These are phyloP conservation scores for Curvularia lunata DNA, from an alignment of 2,329 filamentous ascomycete species.

Conservation along the genomic window DNA sequence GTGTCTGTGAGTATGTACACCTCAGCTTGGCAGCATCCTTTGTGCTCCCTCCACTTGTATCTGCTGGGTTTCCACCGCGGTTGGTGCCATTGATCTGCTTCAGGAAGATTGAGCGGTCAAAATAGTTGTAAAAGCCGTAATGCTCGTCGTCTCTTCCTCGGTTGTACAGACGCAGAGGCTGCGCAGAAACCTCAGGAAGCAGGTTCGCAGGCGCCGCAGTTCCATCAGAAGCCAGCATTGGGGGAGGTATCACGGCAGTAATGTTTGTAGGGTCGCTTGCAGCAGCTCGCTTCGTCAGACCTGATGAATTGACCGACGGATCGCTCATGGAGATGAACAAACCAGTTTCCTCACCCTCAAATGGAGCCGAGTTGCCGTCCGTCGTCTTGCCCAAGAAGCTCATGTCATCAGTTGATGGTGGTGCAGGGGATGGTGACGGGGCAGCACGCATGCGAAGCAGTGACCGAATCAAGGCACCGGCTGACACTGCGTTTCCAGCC, in stretches of 20 bases:
- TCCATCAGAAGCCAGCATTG: conserved; percentile 69
- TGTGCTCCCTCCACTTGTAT: conserved; percentile 58
- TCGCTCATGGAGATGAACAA: conserved; percentile 81
- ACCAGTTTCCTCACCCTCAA: conserved; percentile 84
- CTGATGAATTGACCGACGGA: conserved; percentile 35
- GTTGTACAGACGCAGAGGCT: conserved; percentile 86
- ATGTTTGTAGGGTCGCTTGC: conserved; percentile 49
- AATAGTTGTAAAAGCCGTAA: conserved; percentile 94
- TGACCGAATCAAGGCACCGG: conserved; percentile 44
- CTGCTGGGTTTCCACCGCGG: conserved; percentile 51
- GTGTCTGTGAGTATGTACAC: conserved; percentile 67
- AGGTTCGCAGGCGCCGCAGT: conserved; percentile 74
- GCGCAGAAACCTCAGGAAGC: conserved; percentile 70
- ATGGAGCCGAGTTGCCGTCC: conserved; percentile 72
- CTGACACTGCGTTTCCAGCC: conserved; percentile 65
- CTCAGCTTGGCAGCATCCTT: conserved; percentile 55
- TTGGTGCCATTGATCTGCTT: conserved; percentile 62
- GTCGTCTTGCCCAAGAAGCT: conserved; percentile 85
- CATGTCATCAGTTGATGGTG: conserved; percentile 72
- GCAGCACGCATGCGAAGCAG: conserved; percentile 36
- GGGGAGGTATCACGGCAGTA: conserved; percentile 66
- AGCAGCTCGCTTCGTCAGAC: conserved; percentile 47
- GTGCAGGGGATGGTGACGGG: conserved; percentile 59
- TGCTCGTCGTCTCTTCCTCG: conserved; percentile 81
- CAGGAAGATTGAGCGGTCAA: conserved; percentile 84